These are phyloP conservation scores for Zalaria obscura DNA, from an alignment of 2,329 filamentous ascomycete genomes.

Conservation along the genomic window DNA sequence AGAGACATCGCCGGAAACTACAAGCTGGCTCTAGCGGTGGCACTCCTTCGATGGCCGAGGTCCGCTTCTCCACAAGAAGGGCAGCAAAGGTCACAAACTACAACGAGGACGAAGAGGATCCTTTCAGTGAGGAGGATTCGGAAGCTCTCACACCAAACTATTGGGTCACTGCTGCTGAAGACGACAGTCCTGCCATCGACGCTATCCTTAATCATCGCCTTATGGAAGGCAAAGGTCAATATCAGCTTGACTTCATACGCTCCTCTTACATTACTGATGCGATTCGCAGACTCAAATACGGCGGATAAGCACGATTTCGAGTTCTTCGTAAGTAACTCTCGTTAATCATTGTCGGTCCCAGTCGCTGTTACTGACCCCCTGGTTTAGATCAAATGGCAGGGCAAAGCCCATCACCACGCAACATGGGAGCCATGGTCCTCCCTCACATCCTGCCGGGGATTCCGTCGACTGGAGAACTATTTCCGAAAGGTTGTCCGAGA, in stretches of 20 bases:
- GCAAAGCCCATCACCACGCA: conserved; percentile 85
- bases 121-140: conserved; percentile 43
- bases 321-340: conserved; percentile 39
- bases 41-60: conserved; percentile 56
- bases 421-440: conserved; percentile 79
- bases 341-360: background rate
- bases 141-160: conserved; percentile 54
- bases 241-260: background rate
- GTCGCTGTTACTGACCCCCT: conserved; percentile 9
- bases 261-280: background rate
- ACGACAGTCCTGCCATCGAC: conserved; percentile 76
- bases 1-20: conserved; percentile 60
- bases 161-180: conserved; percentile 55
- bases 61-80: conserved; percentile 81
- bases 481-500: conserved; percentile 69
- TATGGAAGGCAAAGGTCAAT: conserved; percentile 44
- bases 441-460: conserved; percentile 65
- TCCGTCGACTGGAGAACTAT: conserved; percentile 89
- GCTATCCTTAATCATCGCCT: conserved; percentile 76
- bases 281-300: conserved; percentile 15
- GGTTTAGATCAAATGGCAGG: conserved; percentile 85
- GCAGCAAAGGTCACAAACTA: conserved; percentile 61
- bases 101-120: conserved; percentile 50
- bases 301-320: conserved; percentile 67
- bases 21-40: conserved; percentile 47